Evolutionary conservation across 139 green algal species (phyloP).

Genomic region (Chlorella sp.): DNA sequence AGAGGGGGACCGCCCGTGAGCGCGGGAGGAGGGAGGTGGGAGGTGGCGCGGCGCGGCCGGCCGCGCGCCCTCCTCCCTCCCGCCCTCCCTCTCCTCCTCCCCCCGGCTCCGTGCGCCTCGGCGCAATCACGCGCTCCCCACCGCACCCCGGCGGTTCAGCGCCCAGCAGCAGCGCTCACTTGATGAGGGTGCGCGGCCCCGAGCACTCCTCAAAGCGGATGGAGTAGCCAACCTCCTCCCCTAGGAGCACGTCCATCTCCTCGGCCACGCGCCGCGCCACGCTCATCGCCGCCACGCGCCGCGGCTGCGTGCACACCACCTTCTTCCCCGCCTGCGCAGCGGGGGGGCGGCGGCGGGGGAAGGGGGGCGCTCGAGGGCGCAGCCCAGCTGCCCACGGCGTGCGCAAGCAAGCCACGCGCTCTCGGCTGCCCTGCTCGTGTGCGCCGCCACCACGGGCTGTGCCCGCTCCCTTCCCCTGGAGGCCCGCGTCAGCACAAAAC

Average conservation of each 20-base stretch:
- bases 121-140: background rate
- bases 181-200: slow-evolving; percentile 73
- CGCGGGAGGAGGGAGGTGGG: background rate
- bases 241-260: slow-evolving; percentile 82
- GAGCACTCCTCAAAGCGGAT: slow-evolving; percentile 90
- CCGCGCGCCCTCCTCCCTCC: background rate
- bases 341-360: no score
- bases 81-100: background rate
- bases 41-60: background rate
- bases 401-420: no score
- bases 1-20: background rate
- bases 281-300: slow-evolving; percentile 86
- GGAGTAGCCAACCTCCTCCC: slow-evolving; percentile 87
- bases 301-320: slow-evolving; percentile 89
- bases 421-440: no score
- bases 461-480: no score
- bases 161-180: slow-evolving; percentile 68
- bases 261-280: slow-evolving; percentile 90
- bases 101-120: no score
- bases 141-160: no score
- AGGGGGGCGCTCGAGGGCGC: no score
- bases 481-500: no score
- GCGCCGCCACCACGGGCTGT: no score
- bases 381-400: no score
- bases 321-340: slow-evolving; percentile 68